Evolutionary conservation across 2,329 filamentous ascomycete genomes (phyloP), one percentile per base, ranked within the genome.

Genomic region (Penicillium sp.): DNA sequence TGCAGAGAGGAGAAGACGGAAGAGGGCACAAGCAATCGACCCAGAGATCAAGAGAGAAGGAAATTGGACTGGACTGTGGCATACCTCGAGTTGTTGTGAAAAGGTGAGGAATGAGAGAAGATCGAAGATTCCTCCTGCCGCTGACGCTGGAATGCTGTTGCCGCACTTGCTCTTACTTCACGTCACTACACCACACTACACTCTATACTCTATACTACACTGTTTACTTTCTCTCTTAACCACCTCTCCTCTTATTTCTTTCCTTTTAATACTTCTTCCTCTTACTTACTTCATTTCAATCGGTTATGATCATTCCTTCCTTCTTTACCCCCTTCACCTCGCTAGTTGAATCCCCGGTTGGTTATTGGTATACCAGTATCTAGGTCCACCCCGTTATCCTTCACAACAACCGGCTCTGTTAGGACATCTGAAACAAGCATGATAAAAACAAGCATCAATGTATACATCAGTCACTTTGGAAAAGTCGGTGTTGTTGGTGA

Each of bases 71-170:
- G 34, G 34, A n/a, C n/a, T 28, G 45, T 59, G 51, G 54, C 56
- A 61, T 61, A 51, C 59, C 54, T 59, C 36, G 34, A 56, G 51
- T 26, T 55, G 53, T 61, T 59, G 54, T 59, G 59, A 54, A 55
- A 56, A 16, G 26, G 14, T 59, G 59, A 44, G 42, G 21, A 39
- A 46, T 28, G 49, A 45, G 31, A 49, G 49, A 31, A 31, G 37
- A 18, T n/a, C 11, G 40, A 28, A 29, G 23, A 28, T 43, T 51
- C 23, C 46, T 34, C 14, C 36, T n/a, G 28, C 18, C 39, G 34
- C 8, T 18, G 28, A 44, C 37, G 28, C 11, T 34, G 49, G 49
- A 45, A 45, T 37, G 48, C 23, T 14, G 18, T 5, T 37, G 34
- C 13, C n/a, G 7, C 34, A 14, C 19, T 31, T 24, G 21, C 26